phyloP scores from a whole-genome alignment of 192 early-diverging fungal genomes.

The Podila minutissima region DNA sequence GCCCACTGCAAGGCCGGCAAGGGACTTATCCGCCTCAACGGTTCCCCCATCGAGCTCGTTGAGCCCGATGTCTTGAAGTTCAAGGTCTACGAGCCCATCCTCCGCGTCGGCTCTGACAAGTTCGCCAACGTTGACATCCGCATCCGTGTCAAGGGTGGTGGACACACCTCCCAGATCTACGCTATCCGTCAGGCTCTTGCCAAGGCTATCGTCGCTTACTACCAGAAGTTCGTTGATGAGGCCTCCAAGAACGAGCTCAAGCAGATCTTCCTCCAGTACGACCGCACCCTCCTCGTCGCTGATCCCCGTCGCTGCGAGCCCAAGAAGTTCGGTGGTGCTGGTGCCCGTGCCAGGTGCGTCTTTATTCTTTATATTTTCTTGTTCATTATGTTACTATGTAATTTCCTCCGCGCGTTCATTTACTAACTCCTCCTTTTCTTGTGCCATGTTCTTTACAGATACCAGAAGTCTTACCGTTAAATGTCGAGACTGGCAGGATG shows the following conservation, averaged over 20 bases:
- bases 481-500: conserved; percentile 47
- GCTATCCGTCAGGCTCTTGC: conserved; percentile 99
- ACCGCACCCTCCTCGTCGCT: conserved; percentile 98
- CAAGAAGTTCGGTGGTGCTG: conserved; percentile 99
- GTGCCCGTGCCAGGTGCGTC: conserved; percentile 93
- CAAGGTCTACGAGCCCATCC: conserved; percentile 99
- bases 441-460: conserved; percentile 41
- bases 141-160: conserved; percentile 97
- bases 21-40: conserved; percentile 98
- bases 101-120: conserved; percentile 95
- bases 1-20: conserved; percentile 98
- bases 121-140: conserved; percentile 98
- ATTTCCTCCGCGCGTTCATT: neutral
- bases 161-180: conserved; percentile 97
- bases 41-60: conserved; percentile 93
- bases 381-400: neutral
- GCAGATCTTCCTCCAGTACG: conserved; percentile 84
- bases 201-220: conserved; percentile 99
- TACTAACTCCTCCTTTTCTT: neutral
- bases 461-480: conserved; percentile 94
- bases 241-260: conserved; percentile 99
- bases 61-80: conserved; percentile 97
- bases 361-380: neutral
- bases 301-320: conserved; percentile 99
- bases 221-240: conserved; percentile 99